These are phyloP conservation scores for Trypanosoma grayi DNA, from an alignment of 208 protist genomes.

Conservation along the genomic window DNA sequence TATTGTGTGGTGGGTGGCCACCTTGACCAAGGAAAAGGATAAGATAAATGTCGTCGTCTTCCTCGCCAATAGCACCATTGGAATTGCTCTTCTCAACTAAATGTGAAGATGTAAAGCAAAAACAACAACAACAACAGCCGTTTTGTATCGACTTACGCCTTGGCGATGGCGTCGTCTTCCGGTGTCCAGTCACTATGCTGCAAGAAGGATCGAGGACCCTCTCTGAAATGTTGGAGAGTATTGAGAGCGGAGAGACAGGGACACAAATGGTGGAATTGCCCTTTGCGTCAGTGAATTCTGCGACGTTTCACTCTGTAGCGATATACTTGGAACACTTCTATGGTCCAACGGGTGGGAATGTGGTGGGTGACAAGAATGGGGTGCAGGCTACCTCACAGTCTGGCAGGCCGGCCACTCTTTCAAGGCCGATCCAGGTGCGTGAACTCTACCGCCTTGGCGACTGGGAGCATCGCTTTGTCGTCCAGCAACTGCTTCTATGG, in stretches of 20 bases:
- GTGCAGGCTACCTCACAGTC: background rate
- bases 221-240: conserved; percentile 37
- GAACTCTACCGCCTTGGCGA: conserved; percentile 58
- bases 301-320: conserved; percentile 50
- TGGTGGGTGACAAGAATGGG: background rate
- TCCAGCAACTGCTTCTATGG: conserved; percentile 40
- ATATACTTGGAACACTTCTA: conserved; percentile 79
- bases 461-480: conserved; percentile 61
- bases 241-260: conserved; percentile 5
- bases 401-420: conserved; percentile 20
- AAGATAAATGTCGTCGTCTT: background rate
- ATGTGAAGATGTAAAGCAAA: background rate
- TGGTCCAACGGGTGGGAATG: background rate
- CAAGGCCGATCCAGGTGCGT: conserved; percentile 29
- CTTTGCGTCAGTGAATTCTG: conserved; percentile 33
- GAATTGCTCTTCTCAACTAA: conserved; percentile 6
- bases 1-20: background rate
- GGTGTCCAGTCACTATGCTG: conserved; percentile 41
- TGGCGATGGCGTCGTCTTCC: conserved; percentile 15
- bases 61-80: background rate
- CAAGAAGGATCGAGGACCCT: conserved; percentile 33
- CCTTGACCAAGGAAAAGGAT: too few species aligned
- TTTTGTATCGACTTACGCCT: conserved; percentile 3
- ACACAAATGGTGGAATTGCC: conserved; percentile 19
- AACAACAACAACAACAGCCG: background rate